Conservation (phyloP, 2,329 filamentous ascomycete species). For the Zymoseptoria pseudotritici region DNA sequence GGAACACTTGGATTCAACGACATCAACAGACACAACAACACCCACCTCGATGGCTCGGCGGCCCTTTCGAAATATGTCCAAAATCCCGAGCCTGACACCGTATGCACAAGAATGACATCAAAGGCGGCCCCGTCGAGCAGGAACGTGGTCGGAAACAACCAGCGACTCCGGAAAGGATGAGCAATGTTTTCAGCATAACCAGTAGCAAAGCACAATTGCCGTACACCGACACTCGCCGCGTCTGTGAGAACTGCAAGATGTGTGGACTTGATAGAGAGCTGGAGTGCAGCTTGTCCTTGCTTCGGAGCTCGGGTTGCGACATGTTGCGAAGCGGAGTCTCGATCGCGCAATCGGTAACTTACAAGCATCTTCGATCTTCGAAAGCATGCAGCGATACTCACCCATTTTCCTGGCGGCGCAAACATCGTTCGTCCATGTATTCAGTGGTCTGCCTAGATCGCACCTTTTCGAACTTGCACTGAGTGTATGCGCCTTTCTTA, state of each 20-base stretch:
- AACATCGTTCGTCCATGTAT: background rate
- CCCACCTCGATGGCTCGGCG: too few relatives aligned
- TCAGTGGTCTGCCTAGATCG: background rate
- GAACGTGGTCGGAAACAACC: background rate
- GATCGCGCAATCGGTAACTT: conserved; percentile 8
- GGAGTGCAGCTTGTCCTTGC: background rate
- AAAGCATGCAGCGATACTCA: background rate
- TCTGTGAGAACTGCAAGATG: background rate
- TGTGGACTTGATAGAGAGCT: background rate
- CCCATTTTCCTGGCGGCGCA: background rate
- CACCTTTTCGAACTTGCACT: background rate
- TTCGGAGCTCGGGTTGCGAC: background rate
- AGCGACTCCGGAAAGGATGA: background rate
- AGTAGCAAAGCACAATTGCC: background rate
- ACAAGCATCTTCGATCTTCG: background rate
- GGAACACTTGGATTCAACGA: too few relatives aligned
- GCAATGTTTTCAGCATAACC: too few relatives aligned
- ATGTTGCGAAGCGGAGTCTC: conserved; percentile 9
- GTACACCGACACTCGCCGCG: background rate
- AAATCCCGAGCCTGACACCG: too few relatives aligned
- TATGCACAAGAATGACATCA: too few relatives aligned
- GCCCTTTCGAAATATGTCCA: too few relatives aligned
- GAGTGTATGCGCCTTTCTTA: background rate
- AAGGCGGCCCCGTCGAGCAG: too few relatives aligned
- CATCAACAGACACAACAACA: too few relatives aligned